Evolutionary conservation across 352 stramenopile species (phyloP), one percentile per base, ranked within the genome.

Genomic region (Lagenidium giganteum): DNA sequence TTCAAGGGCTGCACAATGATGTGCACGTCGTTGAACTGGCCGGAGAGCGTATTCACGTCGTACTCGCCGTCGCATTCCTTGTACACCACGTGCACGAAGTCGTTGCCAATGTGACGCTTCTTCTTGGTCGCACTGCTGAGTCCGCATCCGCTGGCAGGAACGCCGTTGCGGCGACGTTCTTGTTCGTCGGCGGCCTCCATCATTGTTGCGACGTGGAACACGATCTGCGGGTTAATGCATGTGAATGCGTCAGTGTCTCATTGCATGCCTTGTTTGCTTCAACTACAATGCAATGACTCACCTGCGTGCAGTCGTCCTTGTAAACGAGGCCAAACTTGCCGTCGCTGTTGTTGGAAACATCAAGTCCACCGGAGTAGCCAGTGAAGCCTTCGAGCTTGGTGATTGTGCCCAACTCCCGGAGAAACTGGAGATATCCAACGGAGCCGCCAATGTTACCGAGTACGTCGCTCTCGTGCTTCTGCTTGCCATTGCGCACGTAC

Each of bases 121-220:
- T 89, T 87, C 52, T 74, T 64, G 63, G 75, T 78, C 8, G 35
- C 25, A 11, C 37, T 40, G 8, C 17, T 26, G 21, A 26, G 35
- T 25, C 22, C 51, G 11, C 8, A 5, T 24, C 16, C 18, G 14
- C 20, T 26, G 21, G 33, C 27, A 32, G 20, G 42, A 16, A 24
- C 17, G 2, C n/a, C 11, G 3, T 37, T n/a, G n/a, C n/a, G n/a
- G n/a, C n/a, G 20, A 5, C 6, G 13, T 42, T 25, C 8, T 5
- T 20, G 18, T 8, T 26, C 28, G 14, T 43, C 13, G 5, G 47
- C 47, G 2, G 64, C 49, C 13, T 67, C 42, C 75, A 87, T 87
- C 59, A 87, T 78, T n/a, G 75, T 87, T 1, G 75, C 73, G 8
- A 87, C 75, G 32, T 89, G 77, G 44, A 89, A 89, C 56, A 86